Percentiles rank a stretch among this genome's conserved stretches.
These are phyloP conservation scores for Pisolithus marmoratus DNA, from an alignment of 768 basidiomycete species.

Conservation along the genomic window DNA sequence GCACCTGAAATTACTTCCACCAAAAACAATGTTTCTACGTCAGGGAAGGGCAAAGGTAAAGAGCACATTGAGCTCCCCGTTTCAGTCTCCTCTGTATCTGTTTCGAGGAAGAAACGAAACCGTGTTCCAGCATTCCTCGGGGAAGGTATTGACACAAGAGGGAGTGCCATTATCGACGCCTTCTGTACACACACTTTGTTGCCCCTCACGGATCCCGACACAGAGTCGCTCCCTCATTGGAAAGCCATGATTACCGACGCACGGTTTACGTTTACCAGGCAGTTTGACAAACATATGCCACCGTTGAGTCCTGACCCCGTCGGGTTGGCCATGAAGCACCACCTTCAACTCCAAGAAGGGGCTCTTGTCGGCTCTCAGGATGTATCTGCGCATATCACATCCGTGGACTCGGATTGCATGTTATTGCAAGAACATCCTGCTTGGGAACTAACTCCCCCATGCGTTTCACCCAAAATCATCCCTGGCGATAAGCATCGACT, in stretches of 20 bases:
- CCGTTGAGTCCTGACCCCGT: conserved; percentile 8
- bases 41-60: conserved; percentile 16
- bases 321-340: conserved; percentile 3
- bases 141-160: not conserved
- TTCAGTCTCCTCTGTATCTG: not conserved
- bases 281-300: conserved; percentile 12
- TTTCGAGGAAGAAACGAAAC: not conserved
- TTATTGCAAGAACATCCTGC: conserved; percentile 4
- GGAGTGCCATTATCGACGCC: conserved; percentile 6
- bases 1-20: not conserved
- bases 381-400: conserved; percentile 1
- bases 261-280: conserved; percentile 18
- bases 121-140: not conserved
- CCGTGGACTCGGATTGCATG: conserved; percentile 7
- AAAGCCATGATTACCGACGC: conserved; percentile 14
- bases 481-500: not conserved
- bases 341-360: not conserved
- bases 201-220: conserved; percentile 13
- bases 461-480: not conserved
- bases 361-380: conserved; percentile 1
- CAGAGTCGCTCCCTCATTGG: conserved; percentile 12
- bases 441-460: conserved; percentile 12
- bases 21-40: not conserved
- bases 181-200: conserved; percentile 6
- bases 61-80: conserved; percentile 8